These are phyloP conservation scores for Verticillium nonalfalfae DNA, from an alignment of 2,329 filamentous ascomycete species.

Conservation along the genomic window DNA sequence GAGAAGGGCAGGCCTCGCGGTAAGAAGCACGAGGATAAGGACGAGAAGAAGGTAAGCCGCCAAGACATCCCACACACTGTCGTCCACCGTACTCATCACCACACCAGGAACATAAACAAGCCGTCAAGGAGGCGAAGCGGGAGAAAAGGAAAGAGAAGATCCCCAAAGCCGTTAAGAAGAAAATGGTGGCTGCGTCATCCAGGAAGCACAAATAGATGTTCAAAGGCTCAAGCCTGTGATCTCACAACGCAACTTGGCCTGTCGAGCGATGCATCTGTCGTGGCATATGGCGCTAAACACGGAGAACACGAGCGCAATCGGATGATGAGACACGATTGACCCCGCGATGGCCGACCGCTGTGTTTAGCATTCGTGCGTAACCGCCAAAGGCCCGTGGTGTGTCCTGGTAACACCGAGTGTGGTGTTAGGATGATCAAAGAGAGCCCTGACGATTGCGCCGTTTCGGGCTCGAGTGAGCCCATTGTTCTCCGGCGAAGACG, in stretches of 20 bases:
- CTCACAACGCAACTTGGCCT: not conserved
- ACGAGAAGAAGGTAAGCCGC: conserved; percentile 64
- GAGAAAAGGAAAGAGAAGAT: conserved; percentile 94
- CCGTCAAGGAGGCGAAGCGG: conserved; percentile 90
- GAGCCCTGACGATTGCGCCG: conserved; percentile 42
- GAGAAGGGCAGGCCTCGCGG: conserved; percentile 67
- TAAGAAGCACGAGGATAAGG: conserved; percentile 85
- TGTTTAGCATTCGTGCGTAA: conserved; percentile 25
- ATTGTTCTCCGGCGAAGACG: no score
- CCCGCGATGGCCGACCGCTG: conserved; percentile 3
- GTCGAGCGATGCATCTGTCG: no score
- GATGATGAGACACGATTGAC: conserved; percentile 35
- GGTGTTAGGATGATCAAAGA: conserved; percentile 52
- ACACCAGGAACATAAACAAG: conserved; percentile 64
- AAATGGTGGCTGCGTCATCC: conserved; percentile 58
- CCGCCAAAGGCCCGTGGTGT: conserved; percentile 24
- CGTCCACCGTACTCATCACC: not conserved
- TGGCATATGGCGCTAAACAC: no score
- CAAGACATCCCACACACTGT: not conserved
- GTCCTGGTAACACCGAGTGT: conserved; percentile 28
- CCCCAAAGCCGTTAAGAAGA: conserved; percentile 94
- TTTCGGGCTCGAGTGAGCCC: not conserved
- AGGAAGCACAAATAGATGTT: conserved; percentile 53
- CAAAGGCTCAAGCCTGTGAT: not conserved
- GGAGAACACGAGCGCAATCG: conserved; percentile 25